phyloP scores from a whole-genome alignment of 345 rosid species.

The Melaleuca alternifolia region DNA sequence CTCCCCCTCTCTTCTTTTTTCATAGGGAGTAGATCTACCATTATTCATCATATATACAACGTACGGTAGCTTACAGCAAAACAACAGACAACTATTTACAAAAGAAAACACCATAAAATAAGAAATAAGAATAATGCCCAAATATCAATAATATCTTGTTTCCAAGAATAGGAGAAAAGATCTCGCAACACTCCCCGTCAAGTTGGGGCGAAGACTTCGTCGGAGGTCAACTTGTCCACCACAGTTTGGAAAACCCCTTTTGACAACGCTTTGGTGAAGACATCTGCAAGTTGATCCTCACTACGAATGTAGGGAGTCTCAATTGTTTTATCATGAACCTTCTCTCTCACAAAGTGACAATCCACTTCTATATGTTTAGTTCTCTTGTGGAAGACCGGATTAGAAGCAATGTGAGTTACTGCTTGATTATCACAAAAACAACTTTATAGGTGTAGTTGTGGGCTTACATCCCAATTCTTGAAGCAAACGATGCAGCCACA shows the following conservation, averaged over 20 bases:
- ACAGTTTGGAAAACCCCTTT: neutral
- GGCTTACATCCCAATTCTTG: neutral
- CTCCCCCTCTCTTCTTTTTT: too few relatives aligned
- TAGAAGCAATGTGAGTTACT: fast-evolving
- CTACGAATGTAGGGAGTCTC: fast-evolving
- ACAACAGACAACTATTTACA: too few relatives aligned
- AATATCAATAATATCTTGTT: too few relatives aligned
- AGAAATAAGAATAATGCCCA: too few relatives aligned
- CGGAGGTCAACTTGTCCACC: neutral
- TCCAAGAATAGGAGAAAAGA: too few relatives aligned
- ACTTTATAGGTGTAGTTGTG: neutral
- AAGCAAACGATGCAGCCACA: neutral
- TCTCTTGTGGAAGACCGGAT: neutral
- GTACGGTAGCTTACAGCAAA: too few relatives aligned
- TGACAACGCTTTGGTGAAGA: neutral
- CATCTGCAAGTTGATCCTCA: neutral
- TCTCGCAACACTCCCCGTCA: neutral
- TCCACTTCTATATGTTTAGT: neutral
- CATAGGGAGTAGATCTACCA: too few relatives aligned
- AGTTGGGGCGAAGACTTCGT: neutral
- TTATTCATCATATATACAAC: too few relatives aligned
- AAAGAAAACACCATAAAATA: too few relatives aligned
- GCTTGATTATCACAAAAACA: neutral
- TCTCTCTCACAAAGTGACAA: neutral
- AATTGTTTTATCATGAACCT: neutral